Percentiles rank a stretch among this genome's conserved stretches.
These are phyloP conservation scores for Hawksworthiomyces lignivorus DNA, from an alignment of 2,329 filamentous ascomycete species.

Conservation along the genomic window DNA sequence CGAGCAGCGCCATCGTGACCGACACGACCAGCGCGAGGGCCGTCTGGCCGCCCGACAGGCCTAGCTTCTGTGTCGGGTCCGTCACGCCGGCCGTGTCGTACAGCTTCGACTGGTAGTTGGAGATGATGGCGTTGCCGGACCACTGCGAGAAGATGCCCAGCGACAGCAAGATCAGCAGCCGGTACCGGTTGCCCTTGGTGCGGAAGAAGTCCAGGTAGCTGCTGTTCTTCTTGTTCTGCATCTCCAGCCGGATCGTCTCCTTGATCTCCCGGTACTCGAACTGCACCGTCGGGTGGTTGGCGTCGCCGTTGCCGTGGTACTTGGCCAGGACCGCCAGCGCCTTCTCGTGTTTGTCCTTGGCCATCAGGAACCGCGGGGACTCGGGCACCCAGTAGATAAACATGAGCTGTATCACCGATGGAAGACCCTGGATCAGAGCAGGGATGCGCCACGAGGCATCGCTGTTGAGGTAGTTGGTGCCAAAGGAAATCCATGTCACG, in stretches of 20 bases:
- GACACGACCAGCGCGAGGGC: slow-evolving; percentile 46
- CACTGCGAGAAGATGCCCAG: slow-evolving; percentile 54
- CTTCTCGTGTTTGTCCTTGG: slow-evolving; percentile 34
- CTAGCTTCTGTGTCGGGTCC: slow-evolving; percentile 35
- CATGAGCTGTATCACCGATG: slow-evolving; percentile 10
- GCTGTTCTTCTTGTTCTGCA: slow-evolving; percentile 32
- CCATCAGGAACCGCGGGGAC: slow-evolving; percentile 35
- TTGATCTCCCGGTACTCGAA: slow-evolving; percentile 54
- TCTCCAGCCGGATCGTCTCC: slow-evolving; percentile 34
- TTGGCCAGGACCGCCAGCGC: slow-evolving; percentile 46
- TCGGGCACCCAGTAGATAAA: slow-evolving; percentile 33
- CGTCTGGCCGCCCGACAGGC: slow-evolving; percentile 41
- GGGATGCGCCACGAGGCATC: slow-evolving; percentile 11
- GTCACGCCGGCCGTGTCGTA: slow-evolving; percentile 46
- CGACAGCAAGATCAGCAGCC: slow-evolving; percentile 17
- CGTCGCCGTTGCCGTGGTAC: slow-evolving; percentile 49
- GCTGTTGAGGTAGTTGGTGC: slow-evolving; percentile 12
- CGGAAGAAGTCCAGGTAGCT: slow-evolving; percentile 47
- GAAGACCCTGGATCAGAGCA: slow-evolving; percentile 8
- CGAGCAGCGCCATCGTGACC: slow-evolving; percentile 41
- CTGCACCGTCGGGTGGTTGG: slow-evolving; percentile 44
- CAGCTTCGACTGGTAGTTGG: slow-evolving; percentile 48
- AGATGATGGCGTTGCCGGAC: slow-evolving; percentile 52
- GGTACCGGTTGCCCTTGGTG: slow-evolving; percentile 19
- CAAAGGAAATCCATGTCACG: slow-evolving; percentile 15